Conservation (phyloP, 2,329 filamentous ascomycete genomes). For the Colletotrichum costaricense region DNA sequence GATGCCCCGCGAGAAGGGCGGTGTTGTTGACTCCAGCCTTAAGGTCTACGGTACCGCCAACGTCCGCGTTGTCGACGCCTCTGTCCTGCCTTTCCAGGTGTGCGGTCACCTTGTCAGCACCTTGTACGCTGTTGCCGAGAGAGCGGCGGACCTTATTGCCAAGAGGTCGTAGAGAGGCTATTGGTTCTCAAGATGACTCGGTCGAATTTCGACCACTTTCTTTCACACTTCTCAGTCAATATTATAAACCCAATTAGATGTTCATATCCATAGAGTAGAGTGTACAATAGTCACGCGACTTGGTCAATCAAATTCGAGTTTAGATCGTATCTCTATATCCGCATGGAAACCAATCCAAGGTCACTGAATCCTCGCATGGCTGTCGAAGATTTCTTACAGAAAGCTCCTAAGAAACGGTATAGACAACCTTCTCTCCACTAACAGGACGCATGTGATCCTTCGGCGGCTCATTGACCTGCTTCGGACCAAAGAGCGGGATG, state of each 20-base stretch:
- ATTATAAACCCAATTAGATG: not conserved
- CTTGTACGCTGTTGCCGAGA: slow-evolving; percentile 65
- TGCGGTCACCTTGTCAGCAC: slow-evolving; percentile 62
- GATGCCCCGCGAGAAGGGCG: slow-evolving; percentile 60
- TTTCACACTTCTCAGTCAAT: not conserved
- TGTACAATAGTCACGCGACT: not conserved
- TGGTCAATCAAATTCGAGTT: too few species aligned
- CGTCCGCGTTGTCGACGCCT: slow-evolving; percentile 62
- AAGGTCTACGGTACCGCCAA: slow-evolving; percentile 63
- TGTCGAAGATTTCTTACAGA: too few species aligned
- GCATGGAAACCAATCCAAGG: too few species aligned
- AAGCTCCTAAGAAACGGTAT: slow-evolving; percentile 9
- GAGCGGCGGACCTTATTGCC: slow-evolving; percentile 46
- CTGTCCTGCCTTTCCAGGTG: slow-evolving; percentile 59
- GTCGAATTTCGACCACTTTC: not conserved
- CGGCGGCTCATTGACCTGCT: slow-evolving; percentile 40
- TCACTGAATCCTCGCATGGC: too few species aligned
- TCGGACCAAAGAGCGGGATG: slow-evolving; percentile 40
- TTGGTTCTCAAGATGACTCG: not conserved
- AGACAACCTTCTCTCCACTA: slow-evolving; percentile 53
- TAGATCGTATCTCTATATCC: too few species aligned
- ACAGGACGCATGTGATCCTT: slow-evolving; percentile 51
- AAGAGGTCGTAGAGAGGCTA: not conserved
- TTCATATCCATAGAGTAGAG: not conserved
- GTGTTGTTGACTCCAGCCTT: slow-evolving; percentile 58